Base-by-base conservation (phyloP, 768 basidiomycete species). In the Mycena olivaceomarginata region DNA sequence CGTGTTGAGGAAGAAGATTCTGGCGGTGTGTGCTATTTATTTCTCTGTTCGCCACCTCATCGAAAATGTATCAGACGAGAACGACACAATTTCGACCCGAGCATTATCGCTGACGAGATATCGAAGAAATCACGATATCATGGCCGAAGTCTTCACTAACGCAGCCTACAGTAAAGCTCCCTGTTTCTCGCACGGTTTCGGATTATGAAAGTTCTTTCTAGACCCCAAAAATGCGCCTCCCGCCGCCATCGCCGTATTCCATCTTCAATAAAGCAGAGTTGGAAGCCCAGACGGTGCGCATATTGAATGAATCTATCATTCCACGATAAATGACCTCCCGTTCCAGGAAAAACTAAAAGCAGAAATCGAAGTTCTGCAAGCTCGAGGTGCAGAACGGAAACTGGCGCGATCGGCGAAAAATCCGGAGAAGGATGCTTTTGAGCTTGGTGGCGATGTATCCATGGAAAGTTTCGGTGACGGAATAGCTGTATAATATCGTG, bases 101-200 rank as follows among this genome's bases (percentile, higher is more conserved):
- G 91, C 94, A 3, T 88, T 96, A 18, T 94, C 96, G 9, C 81
- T 94, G 46, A 90, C 92, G 20, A 89, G 95, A 46, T 97, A 96
- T 81, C 91, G 89, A 78, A 92, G 95, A 8, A 97, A 97, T 80
- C 95, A 96, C 80, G 95, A 96, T 59, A 87, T 94, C 75, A 97
- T 97, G 95, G 94, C 94, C 81, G 94, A 94, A 57, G 93, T 97
- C 2, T 96, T 97, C 84, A 89, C 88, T 78, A 90, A 91, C 78
- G 95, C 95, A 31, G 94, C 93, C 0, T 94, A 92, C 80, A 92
- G 95, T 89, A 70, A 45, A 84, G 10, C 76, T 13, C 72, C 25
- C 31, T 37, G 57, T 71, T 73, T 40, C 11, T 10, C 37, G 2
- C 16, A 46, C 39, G 15, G 39, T 16, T 2, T 41, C 62, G 48